Evolutionary conservation across 768 basidiomycete genomes (phyloP).

Genomic region (Hemileccinum impolitum): DNA sequence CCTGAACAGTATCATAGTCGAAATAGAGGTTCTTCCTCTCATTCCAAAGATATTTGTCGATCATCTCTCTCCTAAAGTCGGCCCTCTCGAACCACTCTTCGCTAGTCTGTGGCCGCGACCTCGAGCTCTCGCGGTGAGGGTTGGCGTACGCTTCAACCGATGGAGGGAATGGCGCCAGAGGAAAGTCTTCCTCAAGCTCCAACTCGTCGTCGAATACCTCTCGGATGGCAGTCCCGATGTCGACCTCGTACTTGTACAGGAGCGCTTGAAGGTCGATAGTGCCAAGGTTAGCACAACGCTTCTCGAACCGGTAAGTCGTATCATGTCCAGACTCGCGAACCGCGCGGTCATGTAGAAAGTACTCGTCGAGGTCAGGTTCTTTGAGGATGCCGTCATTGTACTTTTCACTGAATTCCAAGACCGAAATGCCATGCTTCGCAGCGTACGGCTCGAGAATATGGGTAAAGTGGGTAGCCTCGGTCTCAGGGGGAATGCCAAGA

Average conservation of each 20-base stretch:
- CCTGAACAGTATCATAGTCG: constrained; percentile 91
- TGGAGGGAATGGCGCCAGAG: constrained; percentile 88
- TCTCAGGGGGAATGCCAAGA: constrained; percentile 95
- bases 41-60: constrained; percentile 96
- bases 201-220: constrained; percentile 93
- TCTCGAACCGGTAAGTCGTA: constrained; percentile 96
- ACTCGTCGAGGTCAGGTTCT: constrained; percentile 91
- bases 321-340: constrained; percentile 97
- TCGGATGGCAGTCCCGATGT: constrained; percentile 96
- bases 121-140: constrained; percentile 57
- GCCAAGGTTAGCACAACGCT: constrained; percentile 93
- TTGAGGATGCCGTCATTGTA: constrained; percentile 84
- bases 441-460: constrained; percentile 97
- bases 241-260: constrained; percentile 97
- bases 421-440: constrained; percentile 84
- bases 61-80: constrained; percentile 74
- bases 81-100: constrained; percentile 94
- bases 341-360: constrained; percentile 94
- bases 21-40: constrained; percentile 92
- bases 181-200: constrained; percentile 90
- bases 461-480: constrained; percentile 97
- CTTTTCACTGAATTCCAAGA: constrained; percentile 94
- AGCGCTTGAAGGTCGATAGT: constrained; percentile 95
- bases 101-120: constrained; percentile 60
- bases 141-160: constrained; percentile 66